phyloP scores from a whole-genome alignment of 1,139 yeast species.

The Nadsonia starkeyi-henricii region DNA sequence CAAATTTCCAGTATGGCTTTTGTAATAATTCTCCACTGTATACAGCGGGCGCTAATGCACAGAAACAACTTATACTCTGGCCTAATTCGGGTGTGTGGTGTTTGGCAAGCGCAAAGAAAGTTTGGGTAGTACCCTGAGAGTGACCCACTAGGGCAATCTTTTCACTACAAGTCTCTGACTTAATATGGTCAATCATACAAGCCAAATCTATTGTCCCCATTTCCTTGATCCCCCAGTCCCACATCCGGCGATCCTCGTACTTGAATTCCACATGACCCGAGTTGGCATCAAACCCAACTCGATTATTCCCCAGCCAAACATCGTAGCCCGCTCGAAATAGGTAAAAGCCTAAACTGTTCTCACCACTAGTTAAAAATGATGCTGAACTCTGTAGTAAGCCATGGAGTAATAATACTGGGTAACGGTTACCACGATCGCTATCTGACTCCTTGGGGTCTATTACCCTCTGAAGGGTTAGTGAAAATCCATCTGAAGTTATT shows the following conservation, averaged over 20 bases:
- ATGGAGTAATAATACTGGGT: slow-evolving; percentile 65
- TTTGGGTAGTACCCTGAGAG: slow-evolving; percentile 88
- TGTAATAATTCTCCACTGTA: slow-evolving; percentile 65
- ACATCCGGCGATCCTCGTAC: slow-evolving; percentile 34
- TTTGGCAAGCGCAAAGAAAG: slow-evolving; percentile 43
- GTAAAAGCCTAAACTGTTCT: slow-evolving; percentile 56
- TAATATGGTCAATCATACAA: slow-evolving; percentile 49
- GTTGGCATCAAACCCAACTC: slow-evolving; percentile 68
- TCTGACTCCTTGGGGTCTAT: slow-evolving; percentile 35
- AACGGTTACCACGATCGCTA: slow-evolving; percentile 13
- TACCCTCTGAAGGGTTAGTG: slow-evolving; percentile 49
- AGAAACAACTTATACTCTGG: slow-evolving; percentile 44
- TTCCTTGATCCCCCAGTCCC: slow-evolving; percentile 75
- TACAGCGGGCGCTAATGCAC: slow-evolving; percentile 81
- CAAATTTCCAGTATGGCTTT: slow-evolving; percentile 35
- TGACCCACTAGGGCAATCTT: slow-evolving; percentile 63
- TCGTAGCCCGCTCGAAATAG: slow-evolving; percentile 57
- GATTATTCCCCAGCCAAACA: slow-evolving; percentile 87
- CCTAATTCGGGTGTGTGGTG: slow-evolving; percentile 33
- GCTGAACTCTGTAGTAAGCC: slow-evolving; percentile 84
- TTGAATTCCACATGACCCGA: slow-evolving; percentile 30
- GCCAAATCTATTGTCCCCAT: slow-evolving; percentile 72
- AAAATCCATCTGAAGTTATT: slow-evolving; percentile 70
- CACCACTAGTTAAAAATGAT: slow-evolving; percentile 67
- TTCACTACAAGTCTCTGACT: slow-evolving; percentile 27